A percentile compares a stretch with the other conserved stretches of the same genome.
phyloP scores from a whole-genome alignment of 805 yeast genomes.

The Pichia eremophila region DNA sequence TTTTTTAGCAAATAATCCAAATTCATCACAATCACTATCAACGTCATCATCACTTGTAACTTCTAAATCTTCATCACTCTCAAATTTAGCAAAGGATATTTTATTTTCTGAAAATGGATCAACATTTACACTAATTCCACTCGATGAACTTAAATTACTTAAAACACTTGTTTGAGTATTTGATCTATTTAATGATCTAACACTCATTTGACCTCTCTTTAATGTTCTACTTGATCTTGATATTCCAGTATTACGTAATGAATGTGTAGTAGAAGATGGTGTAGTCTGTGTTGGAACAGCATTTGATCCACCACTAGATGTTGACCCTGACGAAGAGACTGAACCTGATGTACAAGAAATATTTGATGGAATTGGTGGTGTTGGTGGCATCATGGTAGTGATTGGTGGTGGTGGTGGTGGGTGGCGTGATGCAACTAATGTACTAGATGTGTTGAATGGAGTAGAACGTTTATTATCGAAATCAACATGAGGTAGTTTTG shows the following conservation, averaged over 20 bases:
- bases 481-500: constrained; percentile 64
- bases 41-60: neutral
- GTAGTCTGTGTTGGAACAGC: neutral
- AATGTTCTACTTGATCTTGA: neutral
- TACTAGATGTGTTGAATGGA: constrained; percentile 53
- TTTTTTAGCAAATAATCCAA: constrained; percentile 50
- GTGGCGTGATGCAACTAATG: constrained; percentile 20
- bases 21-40: constrained; percentile 1
- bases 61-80: neutral
- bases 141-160: constrained; percentile 7
- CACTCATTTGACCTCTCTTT: constrained; percentile 1
- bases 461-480: constrained; percentile 72
- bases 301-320: neutral
- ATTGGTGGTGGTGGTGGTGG: constrained; percentile 27
- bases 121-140: constrained; percentile 7
- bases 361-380: neutral
- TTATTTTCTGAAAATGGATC: constrained; percentile 64
- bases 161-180: constrained; percentile 8
- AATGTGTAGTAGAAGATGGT: neutral
- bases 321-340: neutral
- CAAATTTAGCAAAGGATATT: constrained; percentile 47
- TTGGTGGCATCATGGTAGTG: neutral
- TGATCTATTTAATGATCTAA: constrained; percentile 8
- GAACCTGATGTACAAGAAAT: neutral
- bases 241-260: neutral